phyloP scores from a whole-genome alignment of 345 rosid species.

The Eucalyptus pauciflora region DNA sequence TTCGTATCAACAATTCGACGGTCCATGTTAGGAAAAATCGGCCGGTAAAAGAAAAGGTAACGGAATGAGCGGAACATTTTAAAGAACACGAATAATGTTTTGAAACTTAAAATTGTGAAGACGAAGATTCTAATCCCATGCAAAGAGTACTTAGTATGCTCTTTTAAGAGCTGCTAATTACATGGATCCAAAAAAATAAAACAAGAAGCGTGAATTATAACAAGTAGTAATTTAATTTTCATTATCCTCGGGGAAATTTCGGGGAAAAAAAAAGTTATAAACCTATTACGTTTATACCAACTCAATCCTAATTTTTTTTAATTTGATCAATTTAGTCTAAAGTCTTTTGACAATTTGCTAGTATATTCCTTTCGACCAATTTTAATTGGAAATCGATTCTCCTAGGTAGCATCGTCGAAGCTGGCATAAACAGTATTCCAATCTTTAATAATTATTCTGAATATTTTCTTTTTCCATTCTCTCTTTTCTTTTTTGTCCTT shows the following conservation, averaged over 20 bases:
- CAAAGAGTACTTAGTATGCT: neutral
- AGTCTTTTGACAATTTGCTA: too few relatives aligned
- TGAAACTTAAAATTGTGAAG: neutral
- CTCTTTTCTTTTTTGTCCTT: too few relatives aligned
- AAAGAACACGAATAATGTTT: neutral
- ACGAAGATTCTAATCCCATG: neutral
- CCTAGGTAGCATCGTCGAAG: too few relatives aligned
- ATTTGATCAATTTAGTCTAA: too few relatives aligned
- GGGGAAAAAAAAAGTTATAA: too few relatives aligned
- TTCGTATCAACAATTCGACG: neutral
- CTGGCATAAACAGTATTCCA: too few relatives aligned
- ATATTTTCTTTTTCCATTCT: too few relatives aligned
- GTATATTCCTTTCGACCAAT: too few relatives aligned
- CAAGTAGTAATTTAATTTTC: neutral
- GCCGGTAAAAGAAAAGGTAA: neutral
- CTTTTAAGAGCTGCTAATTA: neutral
- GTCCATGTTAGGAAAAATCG: neutral
- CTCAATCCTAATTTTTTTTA: too few relatives aligned
- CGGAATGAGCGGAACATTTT: neutral
- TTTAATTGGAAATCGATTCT: too few relatives aligned
- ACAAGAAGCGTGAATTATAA: neutral
- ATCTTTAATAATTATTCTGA: too few relatives aligned
- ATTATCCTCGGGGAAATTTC: neutral
- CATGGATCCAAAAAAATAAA: neutral
- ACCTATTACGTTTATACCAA: accelerated